Evolutionary conservation across 2,329 filamentous ascomycete species (phyloP), one percentile per base, ranked within the genome.

Genomic region (Graphiopsis chlorocephala): DNA sequence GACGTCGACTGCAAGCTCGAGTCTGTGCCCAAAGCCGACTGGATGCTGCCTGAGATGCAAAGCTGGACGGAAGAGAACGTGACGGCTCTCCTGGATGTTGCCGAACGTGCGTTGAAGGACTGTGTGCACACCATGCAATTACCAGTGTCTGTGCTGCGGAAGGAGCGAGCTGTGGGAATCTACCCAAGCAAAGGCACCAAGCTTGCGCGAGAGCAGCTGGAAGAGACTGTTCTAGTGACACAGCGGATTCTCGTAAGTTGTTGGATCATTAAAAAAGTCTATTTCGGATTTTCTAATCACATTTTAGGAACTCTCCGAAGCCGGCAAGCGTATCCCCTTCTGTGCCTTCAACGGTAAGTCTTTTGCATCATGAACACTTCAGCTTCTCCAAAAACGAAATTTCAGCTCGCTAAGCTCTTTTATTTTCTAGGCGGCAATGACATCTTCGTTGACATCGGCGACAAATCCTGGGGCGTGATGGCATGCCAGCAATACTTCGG

Each of bases 381-480:
- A 26, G 23, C 25, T 10, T 29, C n/a, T 17, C 14, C 11, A 3
- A 42, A 28, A 29, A 3, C 1, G 11, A 23, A 4, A 28, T 38
- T n/a, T 8, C 38, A 17, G 55, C 35, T 31, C 6, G 48, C 52
- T 50, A n/a, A 57, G 48, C 58, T 82, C 28, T 25, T 55, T 45
- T 38, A 7, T 6, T 11, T 2, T n/a, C 2, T 28, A 63, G 61
- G 94, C 62, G 95, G 95, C 12, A 94, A 95, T 67, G 95, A 99
- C 76, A 93, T 98, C 48, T 99, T 99, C 78, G 93, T 99, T 62
- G 95, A 99, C 76, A 97, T 99, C 73, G 95, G 95, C 64, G 95
- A 99, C 80, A 99, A 99, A 80, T 93, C 90, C 61, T 96, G 93
- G 90, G 95, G 95, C 68, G 95, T 99, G 2, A 85, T 91, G 35